Evolutionary conservation across 2,329 filamentous ascomycete genomes (phyloP).

Genomic region (Verticillium nonalfalfae): DNA sequence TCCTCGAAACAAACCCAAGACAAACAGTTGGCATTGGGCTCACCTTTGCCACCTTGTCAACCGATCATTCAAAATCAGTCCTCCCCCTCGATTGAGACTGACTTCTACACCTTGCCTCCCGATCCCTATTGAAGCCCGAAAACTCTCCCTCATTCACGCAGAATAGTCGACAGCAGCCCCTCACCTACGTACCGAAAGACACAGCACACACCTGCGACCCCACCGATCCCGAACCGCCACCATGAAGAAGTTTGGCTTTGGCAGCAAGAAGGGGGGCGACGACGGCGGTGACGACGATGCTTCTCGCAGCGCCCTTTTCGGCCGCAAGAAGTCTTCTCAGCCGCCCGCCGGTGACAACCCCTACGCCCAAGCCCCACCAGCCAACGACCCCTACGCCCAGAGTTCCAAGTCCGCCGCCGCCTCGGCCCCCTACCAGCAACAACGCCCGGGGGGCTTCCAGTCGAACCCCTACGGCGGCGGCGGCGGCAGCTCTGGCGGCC

Average conservation of each 20-base stretch:
- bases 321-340: conserved; percentile 44
- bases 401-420: conserved; percentile 36
- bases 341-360: conserved; percentile 45
- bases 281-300: conserved; percentile 43
- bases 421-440: conserved; percentile 30
- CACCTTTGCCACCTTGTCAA: conserved; percentile 11
- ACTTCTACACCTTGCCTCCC: not conserved
- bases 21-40: conserved; percentile 2
- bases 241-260: conserved; percentile 57
- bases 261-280: conserved; percentile 50
- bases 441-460: conserved; percentile 21
- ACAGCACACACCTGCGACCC: not conserved
- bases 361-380: conserved; percentile 44
- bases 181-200: not conserved
- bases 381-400: conserved; percentile 47
- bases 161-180: no score
- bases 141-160: no score
- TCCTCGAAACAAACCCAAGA: conserved; percentile 15
- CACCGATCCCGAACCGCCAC: conserved; percentile 10
- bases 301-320: conserved; percentile 44
- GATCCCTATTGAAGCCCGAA: not conserved
- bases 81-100: not conserved
- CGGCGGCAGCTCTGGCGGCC: conserved; percentile 15
- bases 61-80: not conserved
- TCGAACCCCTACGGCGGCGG: conserved; percentile 20